Evolutionary conservation across 2,329 filamentous ascomycete genomes (phyloP).

Genomic region (Erysiphe pulchra): DNA sequence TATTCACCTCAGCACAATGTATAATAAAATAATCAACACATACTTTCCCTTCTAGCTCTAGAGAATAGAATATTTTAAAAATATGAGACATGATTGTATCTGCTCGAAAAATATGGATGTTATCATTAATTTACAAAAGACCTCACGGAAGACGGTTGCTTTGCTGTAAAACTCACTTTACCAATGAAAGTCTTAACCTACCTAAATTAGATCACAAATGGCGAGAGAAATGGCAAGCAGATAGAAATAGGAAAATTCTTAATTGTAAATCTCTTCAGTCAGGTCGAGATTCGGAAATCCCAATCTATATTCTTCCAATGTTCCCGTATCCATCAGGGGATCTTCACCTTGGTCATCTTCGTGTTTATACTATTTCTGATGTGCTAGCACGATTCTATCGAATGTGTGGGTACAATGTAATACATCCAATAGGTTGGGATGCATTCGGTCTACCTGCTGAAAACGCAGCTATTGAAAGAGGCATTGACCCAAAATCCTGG

Average conservation of each 20-base stretch:
- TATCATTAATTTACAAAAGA: too few relatives aligned
- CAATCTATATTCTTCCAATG: constrained; percentile 65
- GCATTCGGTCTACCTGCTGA: constrained; percentile 77
- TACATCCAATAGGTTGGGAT: constrained; percentile 90
- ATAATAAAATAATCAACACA: too few relatives aligned
- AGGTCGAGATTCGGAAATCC: background rate
- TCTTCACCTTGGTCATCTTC: constrained; percentile 64
- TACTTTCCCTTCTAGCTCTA: too few relatives aligned
- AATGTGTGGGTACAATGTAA: constrained; percentile 47
- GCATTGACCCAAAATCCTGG: constrained; percentile 54
- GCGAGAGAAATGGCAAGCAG: constrained; percentile 6
- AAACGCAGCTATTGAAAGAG: constrained; percentile 68
- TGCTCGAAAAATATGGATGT: too few relatives aligned
- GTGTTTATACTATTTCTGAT: constrained; percentile 79
- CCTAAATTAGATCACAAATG: constrained; percentile 10
- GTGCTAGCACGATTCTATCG: constrained; percentile 52
- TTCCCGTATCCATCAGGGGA: constrained; percentile 79
- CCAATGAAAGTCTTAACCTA: constrained; percentile 4
- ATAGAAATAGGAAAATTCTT: background rate
- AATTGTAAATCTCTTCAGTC: background rate
- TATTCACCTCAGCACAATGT: too few relatives aligned
- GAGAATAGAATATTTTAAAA: too few relatives aligned
- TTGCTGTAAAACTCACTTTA: too few relatives aligned
- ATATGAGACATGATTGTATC: too few relatives aligned
- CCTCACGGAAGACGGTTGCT: too few relatives aligned